Evolutionary conservation across 306 rosid genomes (phyloP), one percentile per base, ranked within the genome.

Genomic region (Trifolium subterraneum): DNA sequence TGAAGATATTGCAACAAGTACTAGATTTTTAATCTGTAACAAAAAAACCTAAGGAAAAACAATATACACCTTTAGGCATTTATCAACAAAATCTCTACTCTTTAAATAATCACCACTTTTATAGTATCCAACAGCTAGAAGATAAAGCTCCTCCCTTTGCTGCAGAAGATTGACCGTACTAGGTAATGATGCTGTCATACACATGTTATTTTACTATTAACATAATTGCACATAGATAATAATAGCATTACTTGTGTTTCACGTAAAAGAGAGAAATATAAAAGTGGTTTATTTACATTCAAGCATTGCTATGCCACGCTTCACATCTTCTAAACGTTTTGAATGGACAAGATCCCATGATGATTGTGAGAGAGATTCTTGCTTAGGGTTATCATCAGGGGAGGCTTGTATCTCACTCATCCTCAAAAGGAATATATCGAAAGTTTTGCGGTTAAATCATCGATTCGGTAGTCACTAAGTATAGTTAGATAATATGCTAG

Each of bases 221-320:
- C 31, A 45, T 14, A 50, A 31, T 22, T n/a, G 48, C 23, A 64
- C 33, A 42, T 23, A 50, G 41, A 3, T 23, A 15, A 39, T 15
- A 51, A 29, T 8, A 63, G 23, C 38, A n/a, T n/a, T n/a, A 41
- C 56, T 23, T 73, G 15, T 18, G 33, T 55, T 65, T 36, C 16
- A 69, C 36, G 60, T n/a, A 13, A 14, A 36, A 12, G 48, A 27
- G 20, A 63, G 64, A 62, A 11, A 73, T 8, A 8, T 3, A 23
- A 33, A 19, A 52, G 7, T 27, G 7, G 64, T n/a, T n/a, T n/a
- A n/a, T 66, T 27, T 48, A 90, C 98, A 89, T 90, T 89, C 89
- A 81, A 93, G 97, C 98, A 90, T 90, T 59, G 96, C 98, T 31
- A 90, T 90, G 54, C 98, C 98, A 15, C 97, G 98, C 56, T 89